phyloP scores from a whole-genome alignment of 2,329 filamentous ascomycete genomes.

The Ceratocystis variospora region DNA sequence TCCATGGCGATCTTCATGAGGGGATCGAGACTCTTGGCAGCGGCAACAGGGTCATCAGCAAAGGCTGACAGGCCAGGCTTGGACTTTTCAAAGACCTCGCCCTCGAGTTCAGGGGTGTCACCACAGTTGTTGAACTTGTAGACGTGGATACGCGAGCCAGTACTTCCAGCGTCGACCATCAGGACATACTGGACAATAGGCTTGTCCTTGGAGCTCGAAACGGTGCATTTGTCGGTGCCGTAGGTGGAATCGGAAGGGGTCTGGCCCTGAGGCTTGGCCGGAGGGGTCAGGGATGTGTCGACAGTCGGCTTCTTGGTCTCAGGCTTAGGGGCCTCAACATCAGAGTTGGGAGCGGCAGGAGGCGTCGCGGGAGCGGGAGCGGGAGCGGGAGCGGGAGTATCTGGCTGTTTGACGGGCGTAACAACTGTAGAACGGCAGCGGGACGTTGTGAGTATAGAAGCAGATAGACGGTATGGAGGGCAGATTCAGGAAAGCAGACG shows the following conservation, averaged over 20 bases:
- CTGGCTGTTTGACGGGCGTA: constrained; percentile 8
- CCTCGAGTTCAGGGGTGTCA: constrained; percentile 81
- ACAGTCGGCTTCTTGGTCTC: constrained; percentile 4
- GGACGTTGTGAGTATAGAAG: background rate
- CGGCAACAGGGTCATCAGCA: constrained; percentile 69
- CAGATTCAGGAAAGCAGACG: constrained; percentile 20
- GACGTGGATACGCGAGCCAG: constrained; percentile 91
- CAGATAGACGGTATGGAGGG: constrained; percentile 1
- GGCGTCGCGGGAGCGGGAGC: constrained; percentile 10
- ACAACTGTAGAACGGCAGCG: background rate
- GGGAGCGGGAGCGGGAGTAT: background rate
- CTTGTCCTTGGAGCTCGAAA: constrained; percentile 73
- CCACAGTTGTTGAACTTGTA: constrained; percentile 97
- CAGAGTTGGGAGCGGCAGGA: constrained; percentile 15
- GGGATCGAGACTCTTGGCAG: constrained; percentile 76
- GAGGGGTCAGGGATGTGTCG: constrained; percentile 6
- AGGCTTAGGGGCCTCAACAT: constrained; percentile 10
- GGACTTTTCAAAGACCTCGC: constrained; percentile 88
- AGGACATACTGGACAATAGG: constrained; percentile 93
- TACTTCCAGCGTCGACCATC: constrained; percentile 98
- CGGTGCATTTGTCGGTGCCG: constrained; percentile 62
- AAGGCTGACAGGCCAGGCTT: constrained; percentile 80
- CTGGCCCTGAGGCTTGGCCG: constrained; percentile 31
- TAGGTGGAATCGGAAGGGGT: constrained; percentile 46
- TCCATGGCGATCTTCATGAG: constrained; percentile 77